These are phyloP conservation scores for Nakazawaea wyomingensis DNA, from an alignment of 805 yeast species.

Conservation along the genomic window DNA sequence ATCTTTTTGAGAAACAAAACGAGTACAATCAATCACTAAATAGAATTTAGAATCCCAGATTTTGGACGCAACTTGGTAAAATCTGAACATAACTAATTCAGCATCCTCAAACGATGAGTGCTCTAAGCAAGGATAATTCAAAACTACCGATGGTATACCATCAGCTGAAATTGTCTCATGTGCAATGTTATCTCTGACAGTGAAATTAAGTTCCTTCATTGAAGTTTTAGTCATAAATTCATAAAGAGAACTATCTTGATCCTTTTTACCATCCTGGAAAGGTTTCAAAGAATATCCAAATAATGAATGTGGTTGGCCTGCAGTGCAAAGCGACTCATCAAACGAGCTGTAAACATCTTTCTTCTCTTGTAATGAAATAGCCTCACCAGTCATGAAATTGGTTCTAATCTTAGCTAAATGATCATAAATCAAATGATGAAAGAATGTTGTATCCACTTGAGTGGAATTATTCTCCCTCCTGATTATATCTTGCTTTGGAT, in stretches of 20 bases:
- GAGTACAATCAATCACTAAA: conserved; percentile 66
- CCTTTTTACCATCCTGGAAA: conserved; percentile 41
- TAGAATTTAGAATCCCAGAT: conserved; percentile 68
- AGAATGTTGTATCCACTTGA: conserved; percentile 27
- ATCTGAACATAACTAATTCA: conserved; percentile 51
- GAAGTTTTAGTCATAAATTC: conserved; percentile 74
- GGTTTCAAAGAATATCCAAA: conserved; percentile 54
- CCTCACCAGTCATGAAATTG: neutral
- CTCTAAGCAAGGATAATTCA: conserved; percentile 38
- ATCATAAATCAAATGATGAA: conserved; percentile 47
- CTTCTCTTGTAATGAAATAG: conserved; percentile 16
- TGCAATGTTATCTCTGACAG: conserved; percentile 41
- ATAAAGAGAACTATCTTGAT: conserved; percentile 45
- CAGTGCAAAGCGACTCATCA: conserved; percentile 40
- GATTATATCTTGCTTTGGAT: conserved; percentile 20
- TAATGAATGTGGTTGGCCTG: conserved; percentile 58
- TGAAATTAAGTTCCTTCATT: conserved; percentile 42
- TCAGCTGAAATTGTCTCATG: conserved; percentile 65
- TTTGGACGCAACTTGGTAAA: conserved; percentile 61
- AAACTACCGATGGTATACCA: conserved; percentile 64
- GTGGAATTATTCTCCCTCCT: conserved; percentile 17
- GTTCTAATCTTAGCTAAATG: conserved; percentile 32
- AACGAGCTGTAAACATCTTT: conserved; percentile 30
- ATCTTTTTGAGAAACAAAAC: conserved; percentile 31
- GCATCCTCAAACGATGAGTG: conserved; percentile 31